Conservation (phyloP, 768 basidiomycete species). For the Rhodocollybia butyracea region DNA sequence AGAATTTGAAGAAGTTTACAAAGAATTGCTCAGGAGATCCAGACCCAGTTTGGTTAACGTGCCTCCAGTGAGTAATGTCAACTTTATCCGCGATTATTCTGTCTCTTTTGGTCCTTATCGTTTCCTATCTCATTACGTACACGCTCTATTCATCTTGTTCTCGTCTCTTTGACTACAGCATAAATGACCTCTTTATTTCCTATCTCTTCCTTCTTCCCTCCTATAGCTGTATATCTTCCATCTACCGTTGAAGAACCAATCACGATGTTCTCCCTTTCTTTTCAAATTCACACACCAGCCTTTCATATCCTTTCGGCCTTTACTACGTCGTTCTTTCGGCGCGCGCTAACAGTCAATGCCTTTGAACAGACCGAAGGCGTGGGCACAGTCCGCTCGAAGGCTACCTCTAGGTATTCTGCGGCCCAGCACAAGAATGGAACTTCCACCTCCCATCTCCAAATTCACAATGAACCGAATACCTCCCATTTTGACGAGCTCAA, state of each 20-base stretch:
- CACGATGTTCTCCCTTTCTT: not conserved
- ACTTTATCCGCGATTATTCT: not conserved
- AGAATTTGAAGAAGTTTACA: slow-evolving; percentile 58
- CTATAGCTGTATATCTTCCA: no score
- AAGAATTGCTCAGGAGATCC: slow-evolving; percentile 59
- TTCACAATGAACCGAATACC: not conserved
- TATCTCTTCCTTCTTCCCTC: not conserved
- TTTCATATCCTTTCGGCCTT: not conserved
- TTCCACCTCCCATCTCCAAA: no score
- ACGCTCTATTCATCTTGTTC: no score
- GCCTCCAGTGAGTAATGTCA: slow-evolving; percentile 58
- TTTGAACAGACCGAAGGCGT: slow-evolving; percentile 72
- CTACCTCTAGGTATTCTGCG: no score
- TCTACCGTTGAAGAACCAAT: not conserved
- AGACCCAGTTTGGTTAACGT: slow-evolving; percentile 69
- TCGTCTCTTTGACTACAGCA: no score
- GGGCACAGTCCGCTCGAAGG: slow-evolving; percentile 68
- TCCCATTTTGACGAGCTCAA: not conserved
- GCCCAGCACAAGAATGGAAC: no score
- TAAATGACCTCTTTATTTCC: no score
- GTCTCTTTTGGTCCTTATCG: not conserved
- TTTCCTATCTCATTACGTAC: slow-evolving; percentile 11
- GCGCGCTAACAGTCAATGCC: not conserved
- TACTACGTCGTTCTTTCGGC: not conserved
- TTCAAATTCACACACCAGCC: not conserved